These are phyloP conservation scores for Gossypium thurberi DNA, from an alignment of 345 rosid species.

Conservation along the genomic window DNA sequence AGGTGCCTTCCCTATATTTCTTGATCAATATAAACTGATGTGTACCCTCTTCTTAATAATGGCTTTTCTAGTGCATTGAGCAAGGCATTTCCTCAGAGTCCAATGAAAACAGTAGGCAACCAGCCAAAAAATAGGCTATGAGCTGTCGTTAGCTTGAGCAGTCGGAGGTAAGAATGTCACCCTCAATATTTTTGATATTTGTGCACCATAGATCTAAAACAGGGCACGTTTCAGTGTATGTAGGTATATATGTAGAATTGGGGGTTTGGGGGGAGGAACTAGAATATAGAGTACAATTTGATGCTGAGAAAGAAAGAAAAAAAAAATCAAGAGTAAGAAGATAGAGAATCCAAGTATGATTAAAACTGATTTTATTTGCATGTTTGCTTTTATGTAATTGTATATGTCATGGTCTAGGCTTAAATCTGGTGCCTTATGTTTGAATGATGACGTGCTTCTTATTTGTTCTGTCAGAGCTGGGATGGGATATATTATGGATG, in stretches of 20 bases:
- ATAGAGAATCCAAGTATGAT: not conserved
- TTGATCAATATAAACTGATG: not conserved
- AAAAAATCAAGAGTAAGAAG: not conserved
- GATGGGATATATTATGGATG: not conserved
- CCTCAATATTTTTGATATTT: not conserved
- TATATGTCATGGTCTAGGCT: not conserved
- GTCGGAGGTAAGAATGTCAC: slow-evolving; percentile 21
- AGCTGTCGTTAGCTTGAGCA: slow-evolving; percentile 14
- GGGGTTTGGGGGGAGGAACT: too few relatives aligned
- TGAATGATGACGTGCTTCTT: not conserved
- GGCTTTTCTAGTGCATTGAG: slow-evolving; percentile 61
- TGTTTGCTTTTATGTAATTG: not conserved
- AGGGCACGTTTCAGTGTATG: not conserved
- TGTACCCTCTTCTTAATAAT: not conserved
- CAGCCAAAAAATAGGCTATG: slow-evolving; percentile 22
- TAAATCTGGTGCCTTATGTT: not conserved
- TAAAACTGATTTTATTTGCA: not conserved
- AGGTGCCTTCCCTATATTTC: slow-evolving; percentile 6
- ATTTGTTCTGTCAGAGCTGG: slow-evolving; percentile 2
- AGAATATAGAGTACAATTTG: not conserved
- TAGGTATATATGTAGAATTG: too few relatives aligned
- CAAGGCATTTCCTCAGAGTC: slow-evolving; percentile 57
- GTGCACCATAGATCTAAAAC: not conserved
- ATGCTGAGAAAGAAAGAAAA: not conserved
- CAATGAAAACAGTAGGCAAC: slow-evolving; percentile 22